Conservation (phyloP, 176 grass and related monocot species). For the Areca catechu region DNA sequence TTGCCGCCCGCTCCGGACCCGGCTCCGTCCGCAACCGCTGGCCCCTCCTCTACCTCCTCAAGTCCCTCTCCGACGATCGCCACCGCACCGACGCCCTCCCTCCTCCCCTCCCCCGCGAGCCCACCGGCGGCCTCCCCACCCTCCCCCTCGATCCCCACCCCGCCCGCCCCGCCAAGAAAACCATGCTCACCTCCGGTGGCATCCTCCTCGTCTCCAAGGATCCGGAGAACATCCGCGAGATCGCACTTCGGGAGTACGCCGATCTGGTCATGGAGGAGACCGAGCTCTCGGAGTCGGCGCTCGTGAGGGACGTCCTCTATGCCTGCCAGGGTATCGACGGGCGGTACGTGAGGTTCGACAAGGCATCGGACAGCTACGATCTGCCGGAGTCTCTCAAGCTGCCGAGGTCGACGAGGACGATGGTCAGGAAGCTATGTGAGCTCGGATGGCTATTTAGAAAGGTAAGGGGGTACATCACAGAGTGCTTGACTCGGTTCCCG, state of each 20-base stretch:
- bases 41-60: constrained; percentile 87
- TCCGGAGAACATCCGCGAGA: constrained; percentile 79
- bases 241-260: constrained; percentile 77
- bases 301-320: constrained; percentile 86
- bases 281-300: constrained; percentile 67
- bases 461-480: constrained; percentile 65
- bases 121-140: constrained; percentile 11
- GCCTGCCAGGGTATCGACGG: constrained; percentile 95
- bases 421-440: constrained; percentile 82
- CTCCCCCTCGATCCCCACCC: constrained; percentile 16
- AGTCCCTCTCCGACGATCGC: constrained; percentile 64
- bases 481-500: constrained; percentile 37
- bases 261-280: constrained; percentile 88
- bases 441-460: constrained; percentile 81
- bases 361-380: constrained; percentile 49
- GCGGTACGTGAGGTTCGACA: constrained; percentile 62
- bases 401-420: constrained; percentile 70
- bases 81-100: constrained; percentile 19
- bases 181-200: constrained; percentile 37
- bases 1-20: constrained; percentile 51
- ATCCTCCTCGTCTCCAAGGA: constrained; percentile 74
- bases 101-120: constrained; percentile 19
- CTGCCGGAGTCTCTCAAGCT: constrained; percentile 66
- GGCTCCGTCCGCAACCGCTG: constrained; percentile 57
- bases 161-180: constrained; percentile 13